Percentiles rank a stretch among this genome's conserved stretches.
Evolutionary conservation across 2,329 filamentous ascomycete genomes (phyloP).

Genomic region (Sclerotinia sclerotiorum): DNA sequence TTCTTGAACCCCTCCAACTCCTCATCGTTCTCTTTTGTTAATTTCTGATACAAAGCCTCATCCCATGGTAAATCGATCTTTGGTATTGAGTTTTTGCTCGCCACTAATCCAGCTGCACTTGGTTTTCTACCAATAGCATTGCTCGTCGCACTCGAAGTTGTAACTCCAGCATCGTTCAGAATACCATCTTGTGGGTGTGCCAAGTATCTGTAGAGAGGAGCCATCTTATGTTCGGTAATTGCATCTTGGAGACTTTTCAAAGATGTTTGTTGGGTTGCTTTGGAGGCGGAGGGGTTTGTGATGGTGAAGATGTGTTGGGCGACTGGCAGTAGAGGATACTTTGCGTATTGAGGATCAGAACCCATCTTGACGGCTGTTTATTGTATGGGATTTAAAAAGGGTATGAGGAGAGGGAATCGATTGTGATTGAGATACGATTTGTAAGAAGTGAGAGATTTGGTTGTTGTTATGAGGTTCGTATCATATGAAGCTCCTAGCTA

Average conservation of each 20-base stretch:
- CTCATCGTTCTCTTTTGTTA: slow-evolving; percentile 74
- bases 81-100: slow-evolving; percentile 63
- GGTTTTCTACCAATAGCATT: slow-evolving; percentile 66
- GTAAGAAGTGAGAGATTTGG: slow-evolving; percentile 14
- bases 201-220: slow-evolving; percentile 80
- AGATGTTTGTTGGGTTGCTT: slow-evolving; percentile 65
- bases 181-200: slow-evolving; percentile 71
- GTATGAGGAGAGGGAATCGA: not conserved
- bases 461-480: slow-evolving; percentile 25
- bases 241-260: slow-evolving; percentile 77
- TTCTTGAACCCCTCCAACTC: slow-evolving; percentile 77
- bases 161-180: slow-evolving; percentile 53
- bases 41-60: slow-evolving; percentile 76
- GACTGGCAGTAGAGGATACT: slow-evolving; percentile 78
- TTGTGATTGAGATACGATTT: not conserved
- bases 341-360: slow-evolving; percentile 81
- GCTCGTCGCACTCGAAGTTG: slow-evolving; percentile 44
- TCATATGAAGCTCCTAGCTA: slow-evolving; percentile 30
- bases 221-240: slow-evolving; percentile 82
- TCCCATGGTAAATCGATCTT: slow-evolving; percentile 83
- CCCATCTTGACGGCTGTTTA: slow-evolving; percentile 54
- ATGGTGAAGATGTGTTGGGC: slow-evolving; percentile 85
- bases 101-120: slow-evolving; percentile 72
- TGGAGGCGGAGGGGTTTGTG: slow-evolving; percentile 73
- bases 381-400: not conserved